phyloP scores from a whole-genome alignment of 768 basidiomycete species.

The Termitomyces sp. region DNA sequence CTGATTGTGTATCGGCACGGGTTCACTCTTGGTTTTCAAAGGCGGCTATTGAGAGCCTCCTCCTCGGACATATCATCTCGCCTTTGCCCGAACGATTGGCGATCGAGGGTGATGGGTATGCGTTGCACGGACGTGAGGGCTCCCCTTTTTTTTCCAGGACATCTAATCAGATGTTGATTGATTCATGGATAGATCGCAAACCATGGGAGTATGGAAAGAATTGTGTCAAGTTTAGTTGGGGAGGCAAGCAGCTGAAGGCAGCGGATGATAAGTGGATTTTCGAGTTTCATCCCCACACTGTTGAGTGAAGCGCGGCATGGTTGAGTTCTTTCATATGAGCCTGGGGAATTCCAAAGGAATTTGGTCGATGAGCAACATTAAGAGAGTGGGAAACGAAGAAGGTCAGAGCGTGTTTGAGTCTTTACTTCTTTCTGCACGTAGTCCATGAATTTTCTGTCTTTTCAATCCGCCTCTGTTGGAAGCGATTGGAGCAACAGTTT shows the following conservation, averaged over 20 bases:
- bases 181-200: slow-evolving; percentile 17
- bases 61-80: slow-evolving; percentile 24
- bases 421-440: neutral
- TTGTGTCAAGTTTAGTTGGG: slow-evolving; percentile 24
- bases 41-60: slow-evolving; percentile 29
- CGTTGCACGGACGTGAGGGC: slow-evolving; percentile 25
- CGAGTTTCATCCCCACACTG: slow-evolving; percentile 16
- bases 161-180: neutral
- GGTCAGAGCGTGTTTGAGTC: no score
- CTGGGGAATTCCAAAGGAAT: no score
- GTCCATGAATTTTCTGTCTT: neutral
- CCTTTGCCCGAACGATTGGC: slow-evolving; percentile 22
- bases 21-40: slow-evolving; percentile 4
- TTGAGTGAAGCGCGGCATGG: neutral
- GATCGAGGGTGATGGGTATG: slow-evolving; percentile 26
- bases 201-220: slow-evolving; percentile 26
- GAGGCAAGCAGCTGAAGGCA: slow-evolving; percentile 17
- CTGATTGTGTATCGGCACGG: neutral
- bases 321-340: neutral
- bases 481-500: neutral
- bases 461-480: neutral
- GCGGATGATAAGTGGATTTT: slow-evolving; percentile 31
- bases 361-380: no score
- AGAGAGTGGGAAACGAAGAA: no score
- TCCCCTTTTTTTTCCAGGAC: neutral